Percentiles rank a stretch among this genome's conserved stretches.
phyloP scores from a whole-genome alignment of 495 filamentous ascomycete species.

The Stereocaulon alpinum region DNA sequence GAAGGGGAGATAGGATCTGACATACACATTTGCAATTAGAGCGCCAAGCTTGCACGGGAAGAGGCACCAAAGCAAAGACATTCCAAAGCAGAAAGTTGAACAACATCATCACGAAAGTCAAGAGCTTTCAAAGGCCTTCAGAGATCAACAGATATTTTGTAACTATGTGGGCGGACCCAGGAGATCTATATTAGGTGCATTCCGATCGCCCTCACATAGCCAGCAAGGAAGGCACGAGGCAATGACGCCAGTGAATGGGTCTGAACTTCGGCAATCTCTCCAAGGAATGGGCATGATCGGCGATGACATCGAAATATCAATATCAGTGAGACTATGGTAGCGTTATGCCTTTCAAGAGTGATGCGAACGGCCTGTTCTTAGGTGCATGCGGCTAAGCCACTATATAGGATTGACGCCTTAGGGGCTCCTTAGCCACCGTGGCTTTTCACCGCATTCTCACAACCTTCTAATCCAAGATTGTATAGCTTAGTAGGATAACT shows the following conservation, averaged over 20 bases:
- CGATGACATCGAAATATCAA: background rate
- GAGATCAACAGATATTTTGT: background rate
- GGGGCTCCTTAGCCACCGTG: no score
- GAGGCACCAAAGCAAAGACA: background rate
- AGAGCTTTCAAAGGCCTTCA: background rate
- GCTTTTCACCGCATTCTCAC: no score
- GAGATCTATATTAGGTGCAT: background rate
- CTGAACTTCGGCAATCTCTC: background rate
- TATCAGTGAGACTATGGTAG: background rate
- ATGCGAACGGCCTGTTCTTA: background rate
- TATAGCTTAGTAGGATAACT: no score
- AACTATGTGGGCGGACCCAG: background rate
- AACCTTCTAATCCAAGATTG: no score
- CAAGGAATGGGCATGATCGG: background rate
- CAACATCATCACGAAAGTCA: background rate
- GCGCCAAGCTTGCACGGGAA: background rate
- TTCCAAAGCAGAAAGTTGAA: background rate
- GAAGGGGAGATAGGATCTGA: background rate
- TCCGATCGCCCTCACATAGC: conserved; percentile 5
- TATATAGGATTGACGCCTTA: background rate
- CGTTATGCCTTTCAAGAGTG: no score
- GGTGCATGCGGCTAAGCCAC: background rate
- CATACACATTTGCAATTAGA: conserved; percentile 14
- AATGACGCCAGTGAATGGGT: background rate
- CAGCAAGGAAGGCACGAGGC: background rate